These are phyloP conservation scores for Babjeviella inositovora DNA, from an alignment of 805 yeast species.

Conservation along the genomic window DNA sequence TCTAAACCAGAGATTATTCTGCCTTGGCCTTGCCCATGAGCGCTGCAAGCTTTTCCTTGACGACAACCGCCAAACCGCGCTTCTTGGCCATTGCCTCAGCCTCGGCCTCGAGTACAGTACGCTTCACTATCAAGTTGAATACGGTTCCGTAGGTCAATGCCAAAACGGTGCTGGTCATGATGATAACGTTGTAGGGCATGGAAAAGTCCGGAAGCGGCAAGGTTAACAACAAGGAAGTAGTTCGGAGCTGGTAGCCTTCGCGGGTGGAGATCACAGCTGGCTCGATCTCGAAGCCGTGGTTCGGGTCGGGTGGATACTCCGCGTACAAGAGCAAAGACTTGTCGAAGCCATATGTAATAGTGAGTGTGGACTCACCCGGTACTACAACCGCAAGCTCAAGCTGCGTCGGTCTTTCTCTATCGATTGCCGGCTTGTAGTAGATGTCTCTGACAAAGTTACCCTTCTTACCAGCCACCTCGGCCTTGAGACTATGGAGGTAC, in stretches of 20 bases:
- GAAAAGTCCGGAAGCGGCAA: constrained; percentile 96
- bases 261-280: constrained; percentile 69
- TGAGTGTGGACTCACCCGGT: constrained; percentile 48
- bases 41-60: too few species aligned
- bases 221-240: constrained; percentile 74
- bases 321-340: constrained; percentile 71
- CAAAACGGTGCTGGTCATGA: constrained; percentile 85
- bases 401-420: constrained; percentile 70
- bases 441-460: constrained; percentile 28
- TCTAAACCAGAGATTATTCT: too few species aligned
- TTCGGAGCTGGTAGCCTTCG: constrained; percentile 40
- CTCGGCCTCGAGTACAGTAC: constrained; percentile 63
- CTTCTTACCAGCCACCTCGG: constrained; percentile 12
- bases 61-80: constrained; percentile 3
- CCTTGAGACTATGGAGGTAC: constrained; percentile 53
- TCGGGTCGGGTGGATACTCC: constrained; percentile 99
- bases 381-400: constrained; percentile 50
- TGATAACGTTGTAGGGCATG: constrained; percentile 97
- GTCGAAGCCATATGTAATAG: constrained; percentile 67
- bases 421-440: constrained; percentile 62
- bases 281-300: constrained; percentile 90
- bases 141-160: constrained; percentile 81
- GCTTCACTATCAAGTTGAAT: constrained; percentile 62
- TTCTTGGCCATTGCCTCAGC: constrained; percentile 16
- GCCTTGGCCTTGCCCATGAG: too few species aligned